Evolutionary conservation across 2,329 filamentous ascomycete species (phyloP).

Genomic region (Ophiocordyceps polyrhachis-furcata): DNA sequence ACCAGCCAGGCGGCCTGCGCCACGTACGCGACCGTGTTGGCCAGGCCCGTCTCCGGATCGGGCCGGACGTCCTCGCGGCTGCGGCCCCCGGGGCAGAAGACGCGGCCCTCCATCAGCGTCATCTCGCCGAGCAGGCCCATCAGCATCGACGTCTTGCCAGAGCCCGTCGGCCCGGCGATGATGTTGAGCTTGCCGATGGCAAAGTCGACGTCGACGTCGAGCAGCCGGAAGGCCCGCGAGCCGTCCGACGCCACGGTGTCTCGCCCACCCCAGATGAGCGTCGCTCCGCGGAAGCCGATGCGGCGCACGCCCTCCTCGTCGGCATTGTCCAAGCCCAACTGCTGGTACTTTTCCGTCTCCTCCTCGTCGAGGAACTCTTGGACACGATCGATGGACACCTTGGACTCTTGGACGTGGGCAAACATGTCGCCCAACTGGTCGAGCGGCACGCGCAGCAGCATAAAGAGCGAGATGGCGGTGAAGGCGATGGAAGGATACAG

Average conservation of each 20-base stretch:
- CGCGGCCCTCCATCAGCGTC: constrained; percentile 62
- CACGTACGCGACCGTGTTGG: constrained; percentile 88
- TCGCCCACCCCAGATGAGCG: constrained; percentile 73
- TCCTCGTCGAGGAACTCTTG: constrained; percentile 87
- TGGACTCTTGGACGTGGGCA: constrained; percentile 91
- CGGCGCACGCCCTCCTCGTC: constrained; percentile 50
- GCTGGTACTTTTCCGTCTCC: constrained; percentile 87
- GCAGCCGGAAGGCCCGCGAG: constrained; percentile 60
- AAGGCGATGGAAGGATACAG: constrained; percentile 87
- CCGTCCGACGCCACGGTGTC: constrained; percentile 41
- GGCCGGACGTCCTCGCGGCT: constrained; percentile 70
- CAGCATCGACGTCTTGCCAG: constrained; percentile 84
- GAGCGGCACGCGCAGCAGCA: constrained; percentile 76
- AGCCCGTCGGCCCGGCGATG: constrained; percentile 81
- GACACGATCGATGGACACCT: constrained; percentile 90
- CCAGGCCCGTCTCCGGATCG: constrained; percentile 69
- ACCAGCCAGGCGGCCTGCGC: constrained; percentile 95
- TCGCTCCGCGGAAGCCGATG: constrained; percentile 72
- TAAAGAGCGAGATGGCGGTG: constrained; percentile 89
- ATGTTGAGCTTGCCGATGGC: constrained; percentile 75
- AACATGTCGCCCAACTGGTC: constrained; percentile 98
- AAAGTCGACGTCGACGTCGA: constrained; percentile 72
- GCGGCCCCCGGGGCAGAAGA: constrained; percentile 69
- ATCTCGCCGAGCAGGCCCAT: constrained; percentile 97
- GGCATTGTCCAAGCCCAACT: constrained; percentile 52